Percentiles rank a stretch among this genome's conserved stretches.
Evolutionary conservation across 768 basidiomycete genomes (phyloP).

Genomic region (Podaxis sp.): DNA sequence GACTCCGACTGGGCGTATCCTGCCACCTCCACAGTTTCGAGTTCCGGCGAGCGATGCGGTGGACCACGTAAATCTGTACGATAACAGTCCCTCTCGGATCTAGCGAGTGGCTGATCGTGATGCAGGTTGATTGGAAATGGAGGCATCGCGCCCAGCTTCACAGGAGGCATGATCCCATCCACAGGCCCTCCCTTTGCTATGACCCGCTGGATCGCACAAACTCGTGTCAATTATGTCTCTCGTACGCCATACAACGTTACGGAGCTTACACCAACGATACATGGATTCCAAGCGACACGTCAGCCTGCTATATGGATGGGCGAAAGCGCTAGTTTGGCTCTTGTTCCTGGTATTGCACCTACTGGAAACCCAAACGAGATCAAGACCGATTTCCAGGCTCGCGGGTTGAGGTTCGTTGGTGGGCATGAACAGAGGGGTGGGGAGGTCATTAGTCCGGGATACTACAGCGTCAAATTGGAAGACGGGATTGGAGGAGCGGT

Average conservation of each 20-base stretch:
- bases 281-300: conserved; percentile 74
- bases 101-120: neutral
- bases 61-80: conserved; percentile 12
- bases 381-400: neutral
- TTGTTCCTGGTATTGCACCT: conserved; percentile 54
- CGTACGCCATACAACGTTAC: conserved; percentile 59
- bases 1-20: conserved; percentile 9
- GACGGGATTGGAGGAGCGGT: conserved; percentile 52
- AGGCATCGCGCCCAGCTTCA: conserved; percentile 64
- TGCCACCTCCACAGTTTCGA: conserved; percentile 12
- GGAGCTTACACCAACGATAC: conserved; percentile 40
- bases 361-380: neutral
- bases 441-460: conserved; percentile 54
- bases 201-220: conserved; percentile 85
- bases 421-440: conserved; percentile 54
- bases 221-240: conserved; percentile 72
- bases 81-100: neutral
- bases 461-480: conserved; percentile 56
- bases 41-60: conserved; percentile 6
- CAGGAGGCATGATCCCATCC: conserved; percentile 78
- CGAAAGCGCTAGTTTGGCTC: conserved; percentile 60
- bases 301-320: conserved; percentile 93
- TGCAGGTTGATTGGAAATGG: conserved; percentile 65
- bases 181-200: conserved; percentile 78
- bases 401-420: conserved; percentile 31